phyloP scores from a whole-genome alignment of 2,329 filamentous ascomycete species.

The Drechslera avenae region DNA sequence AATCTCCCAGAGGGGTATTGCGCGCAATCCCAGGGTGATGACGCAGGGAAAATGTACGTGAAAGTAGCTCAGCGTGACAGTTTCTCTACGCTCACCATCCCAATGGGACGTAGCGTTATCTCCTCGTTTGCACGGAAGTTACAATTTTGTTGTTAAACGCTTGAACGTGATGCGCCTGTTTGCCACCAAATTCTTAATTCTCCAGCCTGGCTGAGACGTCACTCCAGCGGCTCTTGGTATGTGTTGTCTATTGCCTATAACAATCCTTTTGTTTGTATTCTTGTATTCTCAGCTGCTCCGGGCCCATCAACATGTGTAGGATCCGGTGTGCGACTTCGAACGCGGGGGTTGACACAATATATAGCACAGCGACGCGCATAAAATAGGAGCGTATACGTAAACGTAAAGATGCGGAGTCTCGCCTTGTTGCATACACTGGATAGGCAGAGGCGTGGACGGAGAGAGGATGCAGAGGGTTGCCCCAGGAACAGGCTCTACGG shows the following conservation, averaged over 20 bases:
- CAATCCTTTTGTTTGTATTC: no score
- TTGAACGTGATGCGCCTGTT: neutral
- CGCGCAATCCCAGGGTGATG: neutral
- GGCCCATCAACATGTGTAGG: neutral
- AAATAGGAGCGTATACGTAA: neutral
- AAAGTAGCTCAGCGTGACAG: neutral
- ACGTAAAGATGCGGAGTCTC: constrained; percentile 26
- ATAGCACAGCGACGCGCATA: constrained; percentile 2
- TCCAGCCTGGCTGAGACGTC: neutral
- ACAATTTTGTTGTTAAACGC: neutral
- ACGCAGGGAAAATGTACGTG: neutral
- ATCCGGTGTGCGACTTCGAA: neutral
- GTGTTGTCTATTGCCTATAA: no score
- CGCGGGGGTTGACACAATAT: constrained; percentile 1
- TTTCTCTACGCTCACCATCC: constrained; percentile 22
- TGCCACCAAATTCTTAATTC: neutral
- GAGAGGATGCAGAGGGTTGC: constrained; percentile 29
- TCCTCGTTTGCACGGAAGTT: neutral
- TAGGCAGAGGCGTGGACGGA: constrained; percentile 11
- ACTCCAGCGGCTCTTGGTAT: neutral
- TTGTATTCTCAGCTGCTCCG: no score
- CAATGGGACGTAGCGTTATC: constrained; percentile 23
- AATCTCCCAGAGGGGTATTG: neutral
- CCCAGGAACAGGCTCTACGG: constrained; percentile 24
- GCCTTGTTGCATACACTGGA: constrained; percentile 13